Conservation (phyloP, 2,329 filamentous ascomycete species). For the Clarireedia sp. region DNA sequence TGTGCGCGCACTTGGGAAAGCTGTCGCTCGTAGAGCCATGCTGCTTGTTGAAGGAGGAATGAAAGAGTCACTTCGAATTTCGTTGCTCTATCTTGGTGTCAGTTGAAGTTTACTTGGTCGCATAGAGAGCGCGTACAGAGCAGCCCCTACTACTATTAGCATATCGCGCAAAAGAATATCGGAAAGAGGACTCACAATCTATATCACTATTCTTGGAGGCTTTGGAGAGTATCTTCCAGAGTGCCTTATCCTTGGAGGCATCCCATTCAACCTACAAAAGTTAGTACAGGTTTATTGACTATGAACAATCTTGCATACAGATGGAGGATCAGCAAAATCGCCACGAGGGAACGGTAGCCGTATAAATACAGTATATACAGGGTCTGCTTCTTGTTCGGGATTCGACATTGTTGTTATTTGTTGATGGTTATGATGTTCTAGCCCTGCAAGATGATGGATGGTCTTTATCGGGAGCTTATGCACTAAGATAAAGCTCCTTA, state of each 20-base stretch:
- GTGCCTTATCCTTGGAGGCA: constrained; percentile 70
- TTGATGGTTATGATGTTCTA: not conserved
- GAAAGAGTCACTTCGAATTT: constrained; percentile 78
- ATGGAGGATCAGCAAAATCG: constrained; percentile 83
- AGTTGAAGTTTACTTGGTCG: not conserved
- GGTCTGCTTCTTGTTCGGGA: constrained; percentile 21
- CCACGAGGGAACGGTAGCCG: constrained; percentile 82
- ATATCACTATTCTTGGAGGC: constrained; percentile 72
- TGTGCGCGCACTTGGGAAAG: constrained; percentile 84
- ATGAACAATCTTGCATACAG: constrained; percentile 44
- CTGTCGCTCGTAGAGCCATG: constrained; percentile 88
- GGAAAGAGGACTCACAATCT: constrained; percentile 55
- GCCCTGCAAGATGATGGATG: constrained; percentile 3
- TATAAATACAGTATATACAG: constrained; percentile 63
- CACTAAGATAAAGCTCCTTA: constrained; percentile 18
- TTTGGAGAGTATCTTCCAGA: constrained; percentile 86
- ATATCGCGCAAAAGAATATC: not conserved
- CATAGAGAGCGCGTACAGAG: constrained; percentile 50
- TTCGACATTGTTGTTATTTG: constrained; percentile 20
- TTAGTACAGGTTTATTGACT: constrained; percentile 8
- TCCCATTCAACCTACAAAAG: constrained; percentile 72
- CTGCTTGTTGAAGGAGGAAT: constrained; percentile 87
- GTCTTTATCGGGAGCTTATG: constrained; percentile 16
- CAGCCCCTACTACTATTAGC: constrained; percentile 52
- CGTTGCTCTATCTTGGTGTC: constrained; percentile 45